Evolutionary conservation across 148 eudicot species (phyloP), one percentile per base, ranked within the genome.

Genomic region (Cornus florida): DNA sequence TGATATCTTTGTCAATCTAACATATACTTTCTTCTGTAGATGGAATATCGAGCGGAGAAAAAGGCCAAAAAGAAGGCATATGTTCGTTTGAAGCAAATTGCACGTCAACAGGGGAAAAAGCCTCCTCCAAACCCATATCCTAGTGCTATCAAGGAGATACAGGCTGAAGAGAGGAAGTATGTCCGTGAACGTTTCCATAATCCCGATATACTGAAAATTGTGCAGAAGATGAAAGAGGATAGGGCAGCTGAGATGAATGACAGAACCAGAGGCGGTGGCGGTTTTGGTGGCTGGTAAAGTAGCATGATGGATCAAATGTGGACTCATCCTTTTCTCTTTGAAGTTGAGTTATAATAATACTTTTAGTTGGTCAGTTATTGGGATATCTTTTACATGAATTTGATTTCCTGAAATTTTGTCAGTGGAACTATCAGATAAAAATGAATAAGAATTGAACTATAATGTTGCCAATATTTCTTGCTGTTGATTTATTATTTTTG

Each of bases 71-170:
- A 84, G 89, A 86, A 87, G 78, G 98, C 97, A 41, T 93, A 89
- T 74, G 69, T 81, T 66, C 84, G 93, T 28, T 68, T 92, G 83
- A 93, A 86, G 90, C 82, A 95, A 83, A 88, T 93, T 71, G 88
- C 98, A 13, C 86, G 88, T 9, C 70, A 86, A 59, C 91, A 89
- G 86, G 98, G 90, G 68, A 89, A 87, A 81, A 89, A 74, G 73
- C 90, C 91, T 28, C 91, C 94, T 71, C 91, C 92, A 57, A 95
- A 95, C 77, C 98, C 97, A 13, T 95, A 93, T 72, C 93, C 97
- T 8, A 93, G 94, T 83, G 97, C 93, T 76, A 79, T 95, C 46
- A 92, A 89, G 81, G 94, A 91, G 88, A 95, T 95, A 75, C 95
- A 95, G 78, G 98, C 97, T 43, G 91, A 91, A 86, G 98, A 93